Base-by-base conservation (phyloP, 192 early-diverging fungal species). In the Backusella psychrophila region DNA sequence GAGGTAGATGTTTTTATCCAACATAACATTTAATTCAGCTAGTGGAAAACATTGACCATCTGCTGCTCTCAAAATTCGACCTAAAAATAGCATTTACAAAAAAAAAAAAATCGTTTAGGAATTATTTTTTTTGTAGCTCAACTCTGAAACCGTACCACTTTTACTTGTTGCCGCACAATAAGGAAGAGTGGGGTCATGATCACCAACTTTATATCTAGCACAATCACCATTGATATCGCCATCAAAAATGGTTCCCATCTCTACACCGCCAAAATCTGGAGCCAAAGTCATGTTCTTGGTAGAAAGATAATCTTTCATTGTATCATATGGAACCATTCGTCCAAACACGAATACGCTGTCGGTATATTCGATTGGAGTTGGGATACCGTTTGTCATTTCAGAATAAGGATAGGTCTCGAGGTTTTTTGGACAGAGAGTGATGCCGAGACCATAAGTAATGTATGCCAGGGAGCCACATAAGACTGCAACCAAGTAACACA, bases 401-500 rank as follows among this genome's bases (percentile, higher is more conserved):
- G 78, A 71, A 29, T 78, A 83, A 11, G 78, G 68, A 35, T 68
- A 72, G 12, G 34, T 68, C 14, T 46, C 21, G n/a, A 21, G n/a
- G 2, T 67, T 34, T 7, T 41, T 35, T 23, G 78, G 81, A 63
- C 87, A 88, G 21, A 88, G 35, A 35, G 71, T 53, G 12, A 52
- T 63, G 4, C 70, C n/a, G 1, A 89, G 53, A 11, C 84, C 88
- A 80, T 88, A 88, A 29, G 84, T 88, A 1, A 89, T 36, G 49
- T 84, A 87, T 1, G 79, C 80, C 17, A 86, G 53, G 9, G 70
- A 9, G 4, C 77, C 67, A 42, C 84, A 85, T 42, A 82, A 77
- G 2, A 83, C 52, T 6, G 71, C 11, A 49, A 87, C 84, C 46
- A 88, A 78, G 26, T 84, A 76, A 36, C 81, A 84, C 9, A 88